These are phyloP conservation scores for Erodium moschatum DNA, from an alignment of 441 rosid species.

Conservation along the genomic window DNA sequence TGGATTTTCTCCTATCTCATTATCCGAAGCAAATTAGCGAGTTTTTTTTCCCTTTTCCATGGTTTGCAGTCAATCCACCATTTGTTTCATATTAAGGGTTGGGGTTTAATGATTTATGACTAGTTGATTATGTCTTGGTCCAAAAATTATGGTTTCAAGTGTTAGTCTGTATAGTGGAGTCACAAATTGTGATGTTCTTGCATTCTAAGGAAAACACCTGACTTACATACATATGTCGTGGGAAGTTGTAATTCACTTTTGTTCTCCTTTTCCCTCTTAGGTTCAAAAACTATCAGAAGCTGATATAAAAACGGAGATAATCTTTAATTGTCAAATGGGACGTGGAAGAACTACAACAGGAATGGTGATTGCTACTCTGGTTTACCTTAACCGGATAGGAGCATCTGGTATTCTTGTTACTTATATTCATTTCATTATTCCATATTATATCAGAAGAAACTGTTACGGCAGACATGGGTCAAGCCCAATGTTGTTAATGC, in stretches of 20 bases:
- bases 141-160: neutral
- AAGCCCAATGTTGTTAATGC: neutral
- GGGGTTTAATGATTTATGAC: neutral
- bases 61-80: neutral
- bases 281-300: constrained; percentile 77
- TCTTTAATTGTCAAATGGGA: constrained; percentile 98
- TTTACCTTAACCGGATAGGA: constrained; percentile 81
- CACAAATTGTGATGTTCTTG: neutral
- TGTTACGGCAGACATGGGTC: neutral
- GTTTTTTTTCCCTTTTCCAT: neutral
- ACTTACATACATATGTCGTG: neutral
- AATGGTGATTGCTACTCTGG: constrained; percentile 93
- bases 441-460: neutral
- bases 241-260: constrained; percentile 1
- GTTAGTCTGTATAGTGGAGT: neutral
- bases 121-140: neutral
- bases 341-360: constrained; percentile 98
- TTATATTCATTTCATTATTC: constrained; percentile 7
- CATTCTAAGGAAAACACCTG: neutral
- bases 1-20: neutral
- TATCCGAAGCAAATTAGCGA: neutral
- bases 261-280: constrained; percentile 31
- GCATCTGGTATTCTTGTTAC: constrained; percentile 58
- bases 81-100: neutral
- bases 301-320: constrained; percentile 59